Evolutionary conservation across 257 asterid genomes (phyloP).

Genomic region (Knoxia roxburghii): DNA sequence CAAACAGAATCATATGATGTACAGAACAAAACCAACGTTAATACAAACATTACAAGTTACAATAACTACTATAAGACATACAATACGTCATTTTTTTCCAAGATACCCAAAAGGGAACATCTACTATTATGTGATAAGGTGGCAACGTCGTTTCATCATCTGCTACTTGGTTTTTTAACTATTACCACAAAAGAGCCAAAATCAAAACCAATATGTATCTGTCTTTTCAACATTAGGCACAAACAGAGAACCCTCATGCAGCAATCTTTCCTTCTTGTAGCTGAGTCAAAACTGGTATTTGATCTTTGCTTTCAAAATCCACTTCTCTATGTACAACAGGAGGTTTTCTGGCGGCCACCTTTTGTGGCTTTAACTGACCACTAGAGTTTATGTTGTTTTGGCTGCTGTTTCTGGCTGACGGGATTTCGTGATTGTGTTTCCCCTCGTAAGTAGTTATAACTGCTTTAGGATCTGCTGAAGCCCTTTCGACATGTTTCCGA

Average conservation of each 20-base stretch:
- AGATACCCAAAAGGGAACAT: not conserved
- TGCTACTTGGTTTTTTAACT: not conserved
- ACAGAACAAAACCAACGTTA: not conserved
- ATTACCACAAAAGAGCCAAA: constrained; percentile 1
- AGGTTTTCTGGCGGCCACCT: constrained; percentile 27
- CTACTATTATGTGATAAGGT: not conserved
- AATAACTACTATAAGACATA: not conserved
- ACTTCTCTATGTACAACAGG: constrained; percentile 27
- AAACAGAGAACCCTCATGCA: constrained; percentile 25
- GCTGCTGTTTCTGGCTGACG: constrained; percentile 40
- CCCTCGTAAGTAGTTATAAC: constrained; percentile 91
- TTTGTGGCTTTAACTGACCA: constrained; percentile 31
- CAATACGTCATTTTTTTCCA: not conserved
- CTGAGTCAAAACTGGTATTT: constrained; percentile 40
- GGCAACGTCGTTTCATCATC: constrained; percentile 1
- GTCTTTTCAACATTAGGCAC: constrained; percentile 1
- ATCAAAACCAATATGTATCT: constrained; percentile 2
- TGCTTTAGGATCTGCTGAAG: constrained; percentile 74
- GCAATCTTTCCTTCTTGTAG: constrained; percentile 55
- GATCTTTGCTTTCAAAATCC: constrained; percentile 31
- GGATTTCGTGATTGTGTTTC: constrained; percentile 77
- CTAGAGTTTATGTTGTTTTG: constrained; percentile 2
- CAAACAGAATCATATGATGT: not conserved
- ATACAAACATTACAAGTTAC: not conserved
- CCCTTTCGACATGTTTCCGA: constrained; percentile 91